Conservation (phyloP, 2,329 filamentous ascomycete species). For the Talaromyces sp. region DNA sequence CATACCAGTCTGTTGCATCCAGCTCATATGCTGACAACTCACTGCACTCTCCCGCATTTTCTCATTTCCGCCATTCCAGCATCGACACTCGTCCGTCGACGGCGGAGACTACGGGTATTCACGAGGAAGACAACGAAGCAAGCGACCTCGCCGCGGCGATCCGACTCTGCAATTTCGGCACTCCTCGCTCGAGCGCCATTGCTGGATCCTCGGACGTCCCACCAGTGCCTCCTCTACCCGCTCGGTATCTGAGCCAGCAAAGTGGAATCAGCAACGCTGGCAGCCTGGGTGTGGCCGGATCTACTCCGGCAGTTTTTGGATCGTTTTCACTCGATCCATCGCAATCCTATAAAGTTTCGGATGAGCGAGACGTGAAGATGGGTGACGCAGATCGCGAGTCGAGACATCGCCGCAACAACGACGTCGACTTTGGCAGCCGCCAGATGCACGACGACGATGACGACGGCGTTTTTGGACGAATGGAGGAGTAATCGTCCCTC, state of each 20-base stretch:
- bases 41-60: constrained; percentile 44
- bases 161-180: constrained; percentile 83
- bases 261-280: constrained; percentile 44
- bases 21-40: constrained; percentile 56
- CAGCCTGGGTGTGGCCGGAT: constrained; percentile 28
- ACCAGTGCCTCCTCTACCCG: constrained; percentile 81
- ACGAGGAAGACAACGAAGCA: constrained; percentile 81
- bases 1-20: constrained; percentile 70
- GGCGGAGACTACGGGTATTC: constrained; percentile 69
- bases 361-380: constrained; percentile 64
- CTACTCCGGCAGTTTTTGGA: constrained; percentile 39
- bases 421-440: constrained; percentile 60
- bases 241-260: constrained; percentile 66
- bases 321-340: constrained; percentile 44
- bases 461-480: constrained; percentile 89
- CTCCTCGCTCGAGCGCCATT: constrained; percentile 63
- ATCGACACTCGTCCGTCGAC: constrained; percentile 74
- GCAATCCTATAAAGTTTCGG: constrained; percentile 47
- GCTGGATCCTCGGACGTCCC: constrained; percentile 70
- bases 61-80: constrained; percentile 68
- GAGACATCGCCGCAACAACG: constrained; percentile 46
- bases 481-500: constrained; percentile 69
- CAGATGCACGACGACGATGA: constrained; percentile 76
- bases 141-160: constrained; percentile 85
- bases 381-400: constrained; percentile 54